A percentile compares a stretch with the other conserved stretches of the same genome.
Evolutionary conservation across 495 filamentous ascomycete genomes (phyloP).

Genomic region (Penicillium herquei): DNA sequence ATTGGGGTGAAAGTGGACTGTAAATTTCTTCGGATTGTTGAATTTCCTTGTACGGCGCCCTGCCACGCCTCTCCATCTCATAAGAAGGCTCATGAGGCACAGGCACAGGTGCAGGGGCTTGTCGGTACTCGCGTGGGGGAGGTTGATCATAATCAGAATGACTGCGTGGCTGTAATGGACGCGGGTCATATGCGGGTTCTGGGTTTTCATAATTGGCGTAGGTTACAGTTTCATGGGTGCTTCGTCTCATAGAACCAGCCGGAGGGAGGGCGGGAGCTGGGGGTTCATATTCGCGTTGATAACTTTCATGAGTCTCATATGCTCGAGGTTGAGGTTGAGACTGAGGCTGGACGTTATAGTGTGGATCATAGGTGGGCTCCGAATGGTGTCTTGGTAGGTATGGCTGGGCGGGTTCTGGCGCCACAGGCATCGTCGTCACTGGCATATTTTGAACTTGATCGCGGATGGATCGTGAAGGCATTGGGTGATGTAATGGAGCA

Average conservation of each 20-base stretch:
- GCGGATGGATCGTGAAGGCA: conserved; percentile 23
- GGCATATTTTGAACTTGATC: conserved; percentile 26
- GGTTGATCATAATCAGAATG: conserved; percentile 30
- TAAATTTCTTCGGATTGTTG: conserved; percentile 15
- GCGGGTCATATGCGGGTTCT: conserved; percentile 22
- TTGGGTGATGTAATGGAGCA: conserved; percentile 23
- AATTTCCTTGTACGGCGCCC: conserved; percentile 12
- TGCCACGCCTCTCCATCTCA: conserved; percentile 14
- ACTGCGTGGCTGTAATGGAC: conserved; percentile 24
- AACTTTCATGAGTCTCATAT: conserved; percentile 32
- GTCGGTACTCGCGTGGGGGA: conserved; percentile 27
- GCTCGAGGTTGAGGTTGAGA: conserved; percentile 14
- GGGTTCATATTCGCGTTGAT: conserved; percentile 31
- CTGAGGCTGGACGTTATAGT: conserved; percentile 18
- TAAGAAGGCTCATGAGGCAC: conserved; percentile 22
- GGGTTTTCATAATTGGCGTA: conserved; percentile 20
- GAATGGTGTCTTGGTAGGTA: conserved; percentile 21
- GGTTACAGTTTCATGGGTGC: conserved; percentile 19
- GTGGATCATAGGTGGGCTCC: conserved; percentile 25
- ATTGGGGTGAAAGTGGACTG: conserved; percentile 20
- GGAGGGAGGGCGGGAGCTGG: conserved; percentile 19
- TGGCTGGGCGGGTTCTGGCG: conserved; percentile 13
- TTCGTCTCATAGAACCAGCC: conserved; percentile 12
- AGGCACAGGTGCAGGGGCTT: neutral
- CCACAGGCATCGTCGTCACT: neutral